Conservation (phyloP, 192 early-diverging fungal genomes). For the Coemansia biformis region DNA sequence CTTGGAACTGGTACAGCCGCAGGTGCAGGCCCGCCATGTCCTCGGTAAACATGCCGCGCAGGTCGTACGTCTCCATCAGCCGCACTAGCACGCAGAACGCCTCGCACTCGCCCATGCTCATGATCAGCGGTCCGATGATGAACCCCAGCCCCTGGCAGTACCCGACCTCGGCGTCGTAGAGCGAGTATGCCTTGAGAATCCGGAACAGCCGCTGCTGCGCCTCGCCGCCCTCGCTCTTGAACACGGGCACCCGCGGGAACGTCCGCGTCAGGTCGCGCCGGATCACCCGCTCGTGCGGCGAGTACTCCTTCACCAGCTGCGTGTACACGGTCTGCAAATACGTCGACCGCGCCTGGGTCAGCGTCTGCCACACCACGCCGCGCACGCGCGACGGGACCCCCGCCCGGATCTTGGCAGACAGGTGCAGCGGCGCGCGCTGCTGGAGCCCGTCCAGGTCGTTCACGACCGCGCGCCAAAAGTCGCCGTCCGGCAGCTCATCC, state of each 20-base stretch:
- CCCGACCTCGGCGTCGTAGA: slow-evolving; percentile 92
- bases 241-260: slow-evolving; percentile 85
- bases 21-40: slow-evolving; percentile 92
- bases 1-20: slow-evolving; percentile 80
- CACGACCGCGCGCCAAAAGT: slow-evolving; percentile 37
- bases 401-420: slow-evolving; percentile 34
- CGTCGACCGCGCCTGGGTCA: slow-evolving; percentile 76
- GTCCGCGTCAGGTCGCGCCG: slow-evolving; percentile 88
- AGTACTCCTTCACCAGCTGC: slow-evolving; percentile 66
- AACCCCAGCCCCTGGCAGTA: slow-evolving; percentile 98
- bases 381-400: slow-evolving; percentile 82
- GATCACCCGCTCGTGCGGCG: slow-evolving; percentile 86
- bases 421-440: slow-evolving; percentile 29
- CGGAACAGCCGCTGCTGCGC: slow-evolving; percentile 85
- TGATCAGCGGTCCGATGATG: slow-evolving; percentile 83
- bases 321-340: slow-evolving; percentile 77
- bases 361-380: slow-evolving; percentile 87
- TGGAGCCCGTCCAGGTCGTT: slow-evolving; percentile 19
- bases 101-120: slow-evolving; percentile 93
- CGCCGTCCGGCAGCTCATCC: slow-evolving; percentile 24
- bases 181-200: slow-evolving; percentile 85
- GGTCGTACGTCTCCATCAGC: slow-evolving; percentile 88
- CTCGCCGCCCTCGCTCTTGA: slow-evolving; percentile 71
- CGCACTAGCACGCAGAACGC: slow-evolving; percentile 93
- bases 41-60: slow-evolving; percentile 90